Percentiles rank a stretch among this genome's conserved stretches.
Conservation (phyloP, 495 filamentous ascomycete genomes). For the Aspergillus nidulans region DNA sequence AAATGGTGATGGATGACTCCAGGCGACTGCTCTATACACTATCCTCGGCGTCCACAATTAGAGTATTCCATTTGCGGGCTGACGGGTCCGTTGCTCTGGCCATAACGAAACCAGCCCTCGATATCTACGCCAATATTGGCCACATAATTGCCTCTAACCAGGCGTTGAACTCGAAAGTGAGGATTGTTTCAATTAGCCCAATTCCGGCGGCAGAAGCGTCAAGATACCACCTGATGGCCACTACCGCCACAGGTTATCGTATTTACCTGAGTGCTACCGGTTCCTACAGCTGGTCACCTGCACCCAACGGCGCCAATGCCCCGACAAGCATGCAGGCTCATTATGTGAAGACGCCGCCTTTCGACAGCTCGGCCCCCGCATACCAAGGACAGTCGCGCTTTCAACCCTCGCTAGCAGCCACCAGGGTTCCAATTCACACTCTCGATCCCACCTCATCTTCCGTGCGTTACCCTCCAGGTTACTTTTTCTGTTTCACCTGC, state of each 20-base stretch:
- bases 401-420: conserved; percentile 21
- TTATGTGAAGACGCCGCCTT: conserved; percentile 87
- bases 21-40: conserved; percentile 86
- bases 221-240: conserved; percentile 82
- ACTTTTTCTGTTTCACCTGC: conserved; percentile 77
- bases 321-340: conserved; percentile 97
- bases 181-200: conserved; percentile 77
- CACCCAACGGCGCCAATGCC: conserved; percentile 51
- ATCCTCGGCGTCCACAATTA: conserved; percentile 76
- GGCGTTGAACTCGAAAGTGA: conserved; percentile 60
- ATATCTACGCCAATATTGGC: conserved; percentile 63
- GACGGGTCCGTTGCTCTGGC: conserved; percentile 48
- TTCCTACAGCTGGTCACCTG: conserved; percentile 59
- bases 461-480: conserved; percentile 76
- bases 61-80: conserved; percentile 73
- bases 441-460: conserved; percentile 54
- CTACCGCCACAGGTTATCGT: conserved; percentile 84
- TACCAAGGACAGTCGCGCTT: conserved; percentile 26
- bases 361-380: conserved; percentile 31
- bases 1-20: conserved; percentile 84
- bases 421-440: conserved; percentile 36
- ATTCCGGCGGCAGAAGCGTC: conserved; percentile 77
- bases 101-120: conserved; percentile 51
- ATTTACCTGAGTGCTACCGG: conserved; percentile 89
- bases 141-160: conserved; percentile 70